Evolutionary conservation across 805 yeast species (phyloP).

Genomic region (Cyberlindnera mycetangii): DNA sequence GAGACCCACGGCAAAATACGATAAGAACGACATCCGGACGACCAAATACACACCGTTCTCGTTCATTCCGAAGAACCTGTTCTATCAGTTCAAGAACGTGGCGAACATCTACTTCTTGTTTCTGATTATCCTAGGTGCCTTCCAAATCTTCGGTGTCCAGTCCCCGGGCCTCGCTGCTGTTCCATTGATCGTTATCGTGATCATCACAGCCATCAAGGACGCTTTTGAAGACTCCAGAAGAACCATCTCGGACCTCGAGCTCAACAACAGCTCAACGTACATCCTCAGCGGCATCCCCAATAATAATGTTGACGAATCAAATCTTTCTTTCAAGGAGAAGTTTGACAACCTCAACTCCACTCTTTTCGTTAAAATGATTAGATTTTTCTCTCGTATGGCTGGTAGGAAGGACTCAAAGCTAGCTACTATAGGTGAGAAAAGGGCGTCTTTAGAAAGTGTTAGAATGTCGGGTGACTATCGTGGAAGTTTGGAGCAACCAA

Average conservation of each 20-base stretch:
- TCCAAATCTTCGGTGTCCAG: slow-evolving; percentile 77
- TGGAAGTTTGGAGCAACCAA: slow-evolving; percentile 4
- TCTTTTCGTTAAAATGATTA: slow-evolving; percentile 23
- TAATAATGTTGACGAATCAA: slow-evolving; percentile 57
- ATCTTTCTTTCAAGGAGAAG: slow-evolving; percentile 41
- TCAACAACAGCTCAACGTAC: slow-evolving; percentile 72
- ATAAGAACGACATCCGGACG: slow-evolving; percentile 78
- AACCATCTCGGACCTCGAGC: slow-evolving; percentile 66
- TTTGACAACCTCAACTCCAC: slow-evolving; percentile 52
- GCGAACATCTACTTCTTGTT: slow-evolving; percentile 88
- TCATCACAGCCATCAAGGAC: slow-evolving; percentile 73
- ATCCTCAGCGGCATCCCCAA: slow-evolving; percentile 54
- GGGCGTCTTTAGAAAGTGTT: slow-evolving; percentile 19
- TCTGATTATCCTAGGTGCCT: slow-evolving; percentile 75
- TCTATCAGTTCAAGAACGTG: slow-evolving; percentile 77
- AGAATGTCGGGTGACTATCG: slow-evolving; percentile 5
- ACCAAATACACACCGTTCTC: slow-evolving; percentile 91
- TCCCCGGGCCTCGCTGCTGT: slow-evolving; percentile 72
- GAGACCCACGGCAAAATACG: slow-evolving; percentile 11
- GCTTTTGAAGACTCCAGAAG: slow-evolving; percentile 80
- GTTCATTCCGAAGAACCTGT: slow-evolving; percentile 82
- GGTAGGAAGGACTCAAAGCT: slow-evolving; percentile 15
- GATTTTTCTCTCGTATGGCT: slow-evolving; percentile 20
- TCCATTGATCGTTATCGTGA: slow-evolving; percentile 75
- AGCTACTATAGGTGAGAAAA: slow-evolving; percentile 6